A percentile compares a stretch with the other conserved stretches of the same genome.
Conservation (phyloP, 139 green algal genomes). For the Ettlia oleoabundans region DNA sequence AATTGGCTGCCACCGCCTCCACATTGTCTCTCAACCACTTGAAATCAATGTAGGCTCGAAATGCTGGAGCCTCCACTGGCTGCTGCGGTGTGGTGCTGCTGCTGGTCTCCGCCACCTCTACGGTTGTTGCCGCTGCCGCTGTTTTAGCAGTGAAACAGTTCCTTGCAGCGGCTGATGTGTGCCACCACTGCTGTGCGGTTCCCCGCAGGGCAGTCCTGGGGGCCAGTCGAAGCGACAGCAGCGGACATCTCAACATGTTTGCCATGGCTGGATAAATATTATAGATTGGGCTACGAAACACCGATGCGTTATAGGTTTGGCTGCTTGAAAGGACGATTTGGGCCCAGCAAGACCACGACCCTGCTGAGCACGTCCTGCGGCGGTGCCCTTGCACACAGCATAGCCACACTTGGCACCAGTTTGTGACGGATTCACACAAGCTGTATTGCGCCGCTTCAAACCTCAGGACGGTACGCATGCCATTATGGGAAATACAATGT, state of each 20-base stretch:
- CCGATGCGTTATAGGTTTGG: not conserved
- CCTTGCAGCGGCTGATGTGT: not conserved
- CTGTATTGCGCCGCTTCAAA: too few species aligned
- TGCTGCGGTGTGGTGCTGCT: slow-evolving; percentile 13
- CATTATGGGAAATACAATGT: too few species aligned
- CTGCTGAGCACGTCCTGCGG: too few species aligned
- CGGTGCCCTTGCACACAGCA: too few species aligned
- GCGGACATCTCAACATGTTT: slow-evolving; percentile 1
- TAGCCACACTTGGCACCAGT: too few species aligned
- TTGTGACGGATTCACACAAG: too few species aligned
- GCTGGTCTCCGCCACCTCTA: not conserved
- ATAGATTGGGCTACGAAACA: not conserved
- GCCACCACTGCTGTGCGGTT: not conserved
- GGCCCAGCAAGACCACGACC: too few species aligned
- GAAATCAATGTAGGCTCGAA: slow-evolving; percentile 88
- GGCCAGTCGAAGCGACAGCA: not conserved
- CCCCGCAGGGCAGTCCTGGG: not conserved
- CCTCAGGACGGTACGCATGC: too few species aligned
- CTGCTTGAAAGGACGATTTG: too few species aligned
- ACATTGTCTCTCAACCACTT: slow-evolving; percentile 71
- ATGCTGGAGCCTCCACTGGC: slow-evolving; percentile 46
- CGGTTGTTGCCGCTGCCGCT: not conserved
- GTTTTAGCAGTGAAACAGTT: not conserved
- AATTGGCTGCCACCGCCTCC: slow-evolving; percentile 77
- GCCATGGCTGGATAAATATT: not conserved